A percentile compares a stretch with the other conserved stretches of the same genome.
These are phyloP conservation scores for Leccinum barrowsii DNA, from an alignment of 768 basidiomycete genomes.

Conservation along the genomic window DNA sequence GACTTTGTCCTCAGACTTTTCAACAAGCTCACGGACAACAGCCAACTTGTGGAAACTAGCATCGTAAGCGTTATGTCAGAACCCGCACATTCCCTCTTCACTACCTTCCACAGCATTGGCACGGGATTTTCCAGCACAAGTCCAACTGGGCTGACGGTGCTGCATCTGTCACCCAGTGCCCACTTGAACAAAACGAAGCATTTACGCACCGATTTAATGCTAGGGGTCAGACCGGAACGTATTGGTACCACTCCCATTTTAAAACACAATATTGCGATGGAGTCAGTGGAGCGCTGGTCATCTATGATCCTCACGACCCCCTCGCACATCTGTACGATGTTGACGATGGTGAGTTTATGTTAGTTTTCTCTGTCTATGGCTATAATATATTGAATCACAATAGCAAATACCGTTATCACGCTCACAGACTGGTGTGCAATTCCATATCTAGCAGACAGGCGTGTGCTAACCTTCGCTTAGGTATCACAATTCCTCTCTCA, in stretches of 20 bases:
- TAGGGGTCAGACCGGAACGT: constrained; percentile 38
- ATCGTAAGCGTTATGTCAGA: not conserved
- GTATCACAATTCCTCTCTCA: constrained; percentile 34
- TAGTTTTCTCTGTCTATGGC: not conserved
- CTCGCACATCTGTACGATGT: constrained; percentile 39
- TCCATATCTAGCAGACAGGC: not conserved
- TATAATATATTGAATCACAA: not conserved
- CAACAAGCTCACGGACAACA: constrained; percentile 22
- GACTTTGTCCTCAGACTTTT: constrained; percentile 40
- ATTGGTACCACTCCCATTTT: constrained; percentile 46
- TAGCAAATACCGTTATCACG: constrained; percentile 44
- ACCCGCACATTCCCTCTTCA: constrained; percentile 12
- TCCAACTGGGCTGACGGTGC: constrained; percentile 36
- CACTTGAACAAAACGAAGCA: constrained; percentile 30
- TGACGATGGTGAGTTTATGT: constrained; percentile 37
- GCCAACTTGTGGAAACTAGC: not conserved
- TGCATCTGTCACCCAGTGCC: constrained; percentile 43
- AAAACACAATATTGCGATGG: constrained; percentile 41
- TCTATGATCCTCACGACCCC: constrained; percentile 46
- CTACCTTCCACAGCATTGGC: not conserved
- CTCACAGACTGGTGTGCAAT: constrained; percentile 43
- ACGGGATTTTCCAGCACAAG: not conserved
- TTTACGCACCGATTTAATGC: constrained; percentile 37
- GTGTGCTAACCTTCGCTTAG: constrained; percentile 20
- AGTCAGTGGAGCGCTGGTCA: constrained; percentile 39